phyloP scores from a whole-genome alignment of 2,329 filamentous ascomycete species.

The Arthroderma sp. region DNA sequence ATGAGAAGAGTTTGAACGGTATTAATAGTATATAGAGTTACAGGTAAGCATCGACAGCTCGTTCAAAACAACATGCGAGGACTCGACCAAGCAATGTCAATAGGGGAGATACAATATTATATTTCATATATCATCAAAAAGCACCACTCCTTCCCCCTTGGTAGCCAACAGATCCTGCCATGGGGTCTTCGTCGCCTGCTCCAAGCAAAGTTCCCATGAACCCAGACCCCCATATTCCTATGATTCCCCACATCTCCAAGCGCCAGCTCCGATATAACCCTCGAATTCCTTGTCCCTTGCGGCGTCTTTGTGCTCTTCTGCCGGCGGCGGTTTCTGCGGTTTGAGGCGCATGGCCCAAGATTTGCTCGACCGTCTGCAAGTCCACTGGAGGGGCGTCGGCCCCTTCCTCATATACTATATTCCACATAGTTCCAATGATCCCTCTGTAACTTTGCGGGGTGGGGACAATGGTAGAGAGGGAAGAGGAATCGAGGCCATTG shows the following conservation, averaged over 20 bases:
- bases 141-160: conserved; percentile 1
- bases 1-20: too few relatives aligned
- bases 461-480: conserved; percentile 62
- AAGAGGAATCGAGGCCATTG: conserved; percentile 14
- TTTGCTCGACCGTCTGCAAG: conserved; percentile 27
- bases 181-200: conserved; percentile 23
- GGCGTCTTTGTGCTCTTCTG: conserved; percentile 24
- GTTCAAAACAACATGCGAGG: background rate
- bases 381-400: conserved; percentile 31
- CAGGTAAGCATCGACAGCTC: too few relatives aligned
- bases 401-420: conserved; percentile 74
- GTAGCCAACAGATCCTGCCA: conserved; percentile 10
- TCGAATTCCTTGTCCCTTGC: conserved; percentile 42
- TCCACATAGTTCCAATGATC: conserved; percentile 83
- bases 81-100: background rate
- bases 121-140: background rate
- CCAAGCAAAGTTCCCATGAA: conserved; percentile 29
- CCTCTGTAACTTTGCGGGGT: conserved; percentile 65
- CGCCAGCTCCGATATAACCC: conserved; percentile 47
- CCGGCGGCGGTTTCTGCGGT: conserved; percentile 20
- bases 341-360: conserved; percentile 23
- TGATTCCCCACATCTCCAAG: conserved; percentile 42
- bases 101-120: background rate
- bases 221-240: conserved; percentile 41
- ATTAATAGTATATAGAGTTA: too few relatives aligned